These are phyloP conservation scores for Penstemon davidsonii DNA, from an alignment of 257 asterid species.

Conservation along the genomic window DNA sequence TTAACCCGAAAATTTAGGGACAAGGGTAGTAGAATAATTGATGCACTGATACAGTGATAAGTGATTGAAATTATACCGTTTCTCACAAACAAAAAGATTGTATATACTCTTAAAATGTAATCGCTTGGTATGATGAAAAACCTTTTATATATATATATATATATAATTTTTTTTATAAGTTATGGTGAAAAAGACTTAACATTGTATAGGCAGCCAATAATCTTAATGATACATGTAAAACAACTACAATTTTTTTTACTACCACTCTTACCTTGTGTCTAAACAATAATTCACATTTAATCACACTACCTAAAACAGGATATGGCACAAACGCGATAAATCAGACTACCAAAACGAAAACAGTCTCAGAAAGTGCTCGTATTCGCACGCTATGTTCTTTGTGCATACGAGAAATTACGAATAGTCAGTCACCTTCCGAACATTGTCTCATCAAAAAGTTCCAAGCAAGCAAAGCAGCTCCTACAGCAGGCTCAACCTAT, in stretches of 20 bases:
- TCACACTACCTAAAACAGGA: neutral
- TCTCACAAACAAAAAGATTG: too few relatives aligned
- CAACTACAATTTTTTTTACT: neutral
- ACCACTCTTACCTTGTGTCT: neutral
- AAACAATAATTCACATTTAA: constrained; percentile 15
- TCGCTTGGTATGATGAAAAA: too few relatives aligned
- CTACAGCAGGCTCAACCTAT: constrained; percentile 83
- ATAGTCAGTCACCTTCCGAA: constrained; percentile 27
- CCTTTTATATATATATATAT: too few relatives aligned
- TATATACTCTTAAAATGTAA: too few relatives aligned
- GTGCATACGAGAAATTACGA: constrained; percentile 25
- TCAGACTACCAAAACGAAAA: neutral
- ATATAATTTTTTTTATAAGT: too few relatives aligned
- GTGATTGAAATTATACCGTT: too few relatives aligned
- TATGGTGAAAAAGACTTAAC: too few relatives aligned
- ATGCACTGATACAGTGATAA: too few relatives aligned
- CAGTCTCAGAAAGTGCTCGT: neutral
- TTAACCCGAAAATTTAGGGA: too few relatives aligned
- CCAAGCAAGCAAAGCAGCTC: constrained; percentile 88
- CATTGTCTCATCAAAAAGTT: constrained; percentile 54
- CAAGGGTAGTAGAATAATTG: too few relatives aligned
- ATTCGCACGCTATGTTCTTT: constrained; percentile 19
- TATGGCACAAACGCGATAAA: neutral
- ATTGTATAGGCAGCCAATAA: neutral
- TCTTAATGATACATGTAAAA: neutral